Conservation (phyloP, 768 basidiomycete genomes). For the Russula emetica region DNA sequence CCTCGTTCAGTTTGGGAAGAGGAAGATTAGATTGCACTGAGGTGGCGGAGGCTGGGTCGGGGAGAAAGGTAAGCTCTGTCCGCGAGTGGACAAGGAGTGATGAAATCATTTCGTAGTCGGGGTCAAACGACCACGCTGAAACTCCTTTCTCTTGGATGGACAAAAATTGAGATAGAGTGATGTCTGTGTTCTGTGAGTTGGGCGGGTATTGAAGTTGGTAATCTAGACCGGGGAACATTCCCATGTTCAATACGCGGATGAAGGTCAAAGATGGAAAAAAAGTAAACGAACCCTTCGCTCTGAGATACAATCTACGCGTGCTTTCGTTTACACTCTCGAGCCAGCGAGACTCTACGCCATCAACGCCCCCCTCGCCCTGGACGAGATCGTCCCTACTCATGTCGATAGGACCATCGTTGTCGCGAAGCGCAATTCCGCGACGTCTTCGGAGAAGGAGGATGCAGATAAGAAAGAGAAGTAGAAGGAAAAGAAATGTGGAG, state of each 20-base stretch:
- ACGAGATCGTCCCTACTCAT: constrained; percentile 88
- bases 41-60: constrained; percentile 91
- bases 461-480: constrained; percentile 87
- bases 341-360: constrained; percentile 90
- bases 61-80: constrained; percentile 96
- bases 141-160: constrained; percentile 99
- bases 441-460: constrained; percentile 78
- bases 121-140: constrained; percentile 98
- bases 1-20: constrained; percentile 95
- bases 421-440: constrained; percentile 72
- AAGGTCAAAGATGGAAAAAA: constrained; percentile 1
- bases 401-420: constrained; percentile 90
- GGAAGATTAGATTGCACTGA: constrained; percentile 96
- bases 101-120: constrained; percentile 92
- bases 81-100: constrained; percentile 91
- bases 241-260: constrained; percentile 7
- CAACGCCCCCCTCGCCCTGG: constrained; percentile 90
- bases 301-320: constrained; percentile 64
- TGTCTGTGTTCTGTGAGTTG: constrained; percentile 95
- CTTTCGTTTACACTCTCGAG: constrained; percentile 73
- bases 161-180: constrained; percentile 96
- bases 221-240: constrained; percentile 43
- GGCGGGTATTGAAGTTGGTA: constrained; percentile 87
- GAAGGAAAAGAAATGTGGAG: constrained; percentile 86
- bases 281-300: constrained; percentile 72